Conservation (phyloP, 345 rosid species). For the Aquilaria sinensis region DNA sequence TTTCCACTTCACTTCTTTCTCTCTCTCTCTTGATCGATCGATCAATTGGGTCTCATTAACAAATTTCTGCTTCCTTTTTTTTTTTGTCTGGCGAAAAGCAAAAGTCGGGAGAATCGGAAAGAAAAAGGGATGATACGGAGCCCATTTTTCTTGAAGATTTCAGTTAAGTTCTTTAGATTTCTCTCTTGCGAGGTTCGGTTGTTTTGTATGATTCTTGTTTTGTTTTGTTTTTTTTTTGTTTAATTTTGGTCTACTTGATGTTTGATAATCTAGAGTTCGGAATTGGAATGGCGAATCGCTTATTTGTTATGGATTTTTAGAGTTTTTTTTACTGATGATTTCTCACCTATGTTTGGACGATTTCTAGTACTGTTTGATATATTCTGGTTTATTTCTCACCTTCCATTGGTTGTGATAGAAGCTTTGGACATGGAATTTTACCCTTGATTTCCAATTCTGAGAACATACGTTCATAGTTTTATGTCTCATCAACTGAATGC, state of each 20-base stretch:
- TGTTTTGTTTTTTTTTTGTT: neutral
- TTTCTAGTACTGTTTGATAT: too few species aligned
- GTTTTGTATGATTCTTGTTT: neutral
- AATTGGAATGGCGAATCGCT: conserved; percentile 5
- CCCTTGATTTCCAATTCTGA: too few species aligned
- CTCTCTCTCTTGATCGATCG: neutral
- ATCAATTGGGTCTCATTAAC: neutral
- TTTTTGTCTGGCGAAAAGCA: neutral
- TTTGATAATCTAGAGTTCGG: neutral
- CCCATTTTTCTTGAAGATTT: conserved; percentile 4
- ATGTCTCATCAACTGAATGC: too few species aligned
- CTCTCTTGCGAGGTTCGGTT: neutral
- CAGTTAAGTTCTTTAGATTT: neutral
- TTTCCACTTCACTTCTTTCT: neutral
- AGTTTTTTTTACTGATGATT: neutral
- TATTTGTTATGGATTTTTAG: neutral
- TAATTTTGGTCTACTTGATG: neutral
- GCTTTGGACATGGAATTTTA: too few species aligned
- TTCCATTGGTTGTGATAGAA: too few species aligned
- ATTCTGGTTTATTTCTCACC: too few species aligned
- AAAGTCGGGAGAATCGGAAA: neutral
- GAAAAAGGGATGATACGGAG: conserved; percentile 3
- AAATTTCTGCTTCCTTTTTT: neutral
- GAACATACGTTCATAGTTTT: too few species aligned
- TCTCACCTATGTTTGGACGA: too few species aligned